Evolutionary conservation across 2,329 filamentous ascomycete species (phyloP).

Genomic region (Penicillium sp.): DNA sequence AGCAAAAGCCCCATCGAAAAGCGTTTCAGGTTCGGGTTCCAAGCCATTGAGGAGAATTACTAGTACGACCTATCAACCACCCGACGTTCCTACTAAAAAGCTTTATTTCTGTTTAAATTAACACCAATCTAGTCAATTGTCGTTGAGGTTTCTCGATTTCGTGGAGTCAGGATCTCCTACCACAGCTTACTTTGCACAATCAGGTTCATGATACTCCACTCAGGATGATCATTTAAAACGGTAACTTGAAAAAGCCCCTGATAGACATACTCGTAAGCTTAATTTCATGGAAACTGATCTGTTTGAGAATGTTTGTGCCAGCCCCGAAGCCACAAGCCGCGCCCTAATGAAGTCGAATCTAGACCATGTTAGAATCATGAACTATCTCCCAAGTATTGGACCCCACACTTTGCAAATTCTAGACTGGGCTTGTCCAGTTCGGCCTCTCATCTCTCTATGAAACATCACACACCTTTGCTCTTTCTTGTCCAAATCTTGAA

Average conservation of each 20-base stretch:
- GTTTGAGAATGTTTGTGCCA: background rate
- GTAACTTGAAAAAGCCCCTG: background rate
- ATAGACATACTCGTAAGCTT: background rate
- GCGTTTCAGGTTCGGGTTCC: slow-evolving; percentile 6
- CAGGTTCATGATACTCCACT: background rate
- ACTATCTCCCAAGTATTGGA: too few species aligned
- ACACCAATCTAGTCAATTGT: too few species aligned
- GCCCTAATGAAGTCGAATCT: background rate
- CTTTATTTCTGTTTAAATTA: too few species aligned
- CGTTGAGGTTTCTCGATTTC: background rate
- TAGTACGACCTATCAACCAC: too few species aligned
- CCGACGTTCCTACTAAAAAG: too few species aligned
- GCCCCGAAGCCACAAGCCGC: background rate
- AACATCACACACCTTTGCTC: too few species aligned
- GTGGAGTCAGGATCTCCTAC: too few species aligned
- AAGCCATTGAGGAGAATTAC: background rate
- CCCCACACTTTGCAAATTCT: too few species aligned
- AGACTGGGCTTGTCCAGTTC: too few species aligned
- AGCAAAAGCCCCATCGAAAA: slow-evolving; percentile 1
- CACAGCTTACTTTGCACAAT: background rate
- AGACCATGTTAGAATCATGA: background rate
- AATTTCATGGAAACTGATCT: slow-evolving; percentile 1
- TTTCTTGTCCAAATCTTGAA: too few species aligned
- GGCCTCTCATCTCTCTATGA: too few species aligned
- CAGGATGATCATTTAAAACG: background rate